Evolutionary conservation across 2,329 filamentous ascomycete species (phyloP).

Genomic region (Fusarium napiforme): DNA sequence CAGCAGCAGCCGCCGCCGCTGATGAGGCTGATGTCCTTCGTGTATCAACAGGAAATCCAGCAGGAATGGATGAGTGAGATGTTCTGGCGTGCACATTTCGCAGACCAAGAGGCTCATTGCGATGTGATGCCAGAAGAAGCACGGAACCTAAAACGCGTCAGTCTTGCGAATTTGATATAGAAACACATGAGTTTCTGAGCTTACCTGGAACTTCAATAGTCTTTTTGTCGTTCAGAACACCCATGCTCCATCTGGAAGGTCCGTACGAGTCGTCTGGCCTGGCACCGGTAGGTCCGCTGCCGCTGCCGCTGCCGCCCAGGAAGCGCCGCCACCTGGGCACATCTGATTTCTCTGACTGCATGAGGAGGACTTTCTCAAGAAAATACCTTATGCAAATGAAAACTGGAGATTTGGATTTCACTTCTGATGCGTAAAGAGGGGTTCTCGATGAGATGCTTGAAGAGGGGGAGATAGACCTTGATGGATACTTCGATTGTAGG

Average conservation of each 20-base stretch:
- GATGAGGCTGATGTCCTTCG: conserved; percentile 46
- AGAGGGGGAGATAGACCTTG: conserved; percentile 6
- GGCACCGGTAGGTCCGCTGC: conserved; percentile 8
- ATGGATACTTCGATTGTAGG: conserved; percentile 11
- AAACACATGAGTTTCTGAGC: conserved; percentile 32
- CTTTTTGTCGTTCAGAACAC: conserved; percentile 82
- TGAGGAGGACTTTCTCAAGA: background rate
- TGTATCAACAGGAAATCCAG: conserved; percentile 54
- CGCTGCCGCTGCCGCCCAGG: conserved; percentile 21
- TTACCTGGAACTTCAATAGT: conserved; percentile 90
- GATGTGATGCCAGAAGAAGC: conserved; percentile 64
- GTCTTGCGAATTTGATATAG: background rate
- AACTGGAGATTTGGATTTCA: background rate
- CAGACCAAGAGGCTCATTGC: conserved; percentile 69
- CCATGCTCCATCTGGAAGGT: conserved; percentile 69
- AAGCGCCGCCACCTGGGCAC: conserved; percentile 35
- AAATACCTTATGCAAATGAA: background rate
- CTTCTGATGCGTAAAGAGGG: background rate
- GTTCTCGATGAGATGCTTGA: background rate
- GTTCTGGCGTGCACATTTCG: conserved; percentile 66
- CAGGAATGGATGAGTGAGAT: conserved; percentile 67
- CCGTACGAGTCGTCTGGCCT: conserved; percentile 20
- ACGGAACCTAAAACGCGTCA: conserved; percentile 62
- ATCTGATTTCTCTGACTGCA: conserved; percentile 28
- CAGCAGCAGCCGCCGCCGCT: conserved; percentile 1